Base-by-base conservation (phyloP, 2,329 filamentous ascomycete species). In the Claviceps cyperi region DNA sequence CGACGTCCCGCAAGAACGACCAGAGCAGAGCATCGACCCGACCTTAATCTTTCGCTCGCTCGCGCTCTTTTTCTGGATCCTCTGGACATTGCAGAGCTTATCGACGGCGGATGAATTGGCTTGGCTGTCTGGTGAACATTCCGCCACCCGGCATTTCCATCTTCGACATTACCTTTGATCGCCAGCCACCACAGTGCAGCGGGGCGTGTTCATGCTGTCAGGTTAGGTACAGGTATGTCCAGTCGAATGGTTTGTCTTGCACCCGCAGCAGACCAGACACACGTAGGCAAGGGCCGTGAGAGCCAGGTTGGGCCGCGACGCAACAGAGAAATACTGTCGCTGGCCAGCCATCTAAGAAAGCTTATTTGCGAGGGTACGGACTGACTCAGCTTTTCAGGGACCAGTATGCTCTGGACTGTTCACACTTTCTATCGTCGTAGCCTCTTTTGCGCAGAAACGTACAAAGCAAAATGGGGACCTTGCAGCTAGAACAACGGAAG, bases 121-220 rank as follows among this genome's bases (percentile, higher is more conserved):
- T 45, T 44, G 38, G 41, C 35, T 39, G 28, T 21, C 21, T 19
- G 8, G 19, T 28, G 19, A 2, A 21, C 2, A 43, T 17, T 32
- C 17, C 19, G 28, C 47, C 39, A 43, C 38, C 36, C 17, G 46
- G 7, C 36, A 11, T 35, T 22, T 28, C 32, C 38, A 14, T 32
- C 9, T 32, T 32, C 9, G 28, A 32, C 28, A 32, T 32, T 32
- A 32, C 9, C 28, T 32, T 32, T 28, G 15, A 17, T 17, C 11
- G n/a, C 46, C 46, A 48, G 32, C 46, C 46, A 48, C 46, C 46
- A 28, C 22, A 9, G 24, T 19, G 46, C 46, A 48, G 37, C 37
- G 22, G 46, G 38, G 46, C 15, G 37, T 39, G 37, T 39, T 17
- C 9, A 32, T 32, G 28, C 28, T 32, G 9, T 32, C 9, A 32